Conservation (phyloP, 352 stramenopile species). For the Pythium utonaiense region DNA sequence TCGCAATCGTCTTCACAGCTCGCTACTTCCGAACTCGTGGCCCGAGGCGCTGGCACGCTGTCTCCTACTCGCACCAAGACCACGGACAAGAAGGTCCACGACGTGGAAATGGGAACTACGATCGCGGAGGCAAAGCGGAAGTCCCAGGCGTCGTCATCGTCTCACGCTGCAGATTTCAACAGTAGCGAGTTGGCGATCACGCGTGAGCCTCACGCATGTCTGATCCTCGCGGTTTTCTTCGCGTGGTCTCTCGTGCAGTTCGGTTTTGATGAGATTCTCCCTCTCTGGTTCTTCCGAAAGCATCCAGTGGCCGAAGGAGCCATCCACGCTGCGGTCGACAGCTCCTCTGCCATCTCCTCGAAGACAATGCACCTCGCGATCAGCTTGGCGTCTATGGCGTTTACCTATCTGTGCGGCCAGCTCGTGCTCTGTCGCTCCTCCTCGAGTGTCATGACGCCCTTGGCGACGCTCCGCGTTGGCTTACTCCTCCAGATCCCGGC, state of each 20-base stretch:
- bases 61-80: constrained; percentile 10
- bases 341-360: constrained; percentile 36
- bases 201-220: constrained; percentile 54
- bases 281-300: constrained; percentile 78
- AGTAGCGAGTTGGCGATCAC: constrained; percentile 54
- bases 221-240: constrained; percentile 69
- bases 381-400: constrained; percentile 46
- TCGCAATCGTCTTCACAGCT: constrained; percentile 31
- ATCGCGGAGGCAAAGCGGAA: constrained; percentile 27
- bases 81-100: constrained; percentile 26
- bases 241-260: constrained; percentile 70
- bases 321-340: constrained; percentile 25
- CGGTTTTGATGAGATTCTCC: constrained; percentile 77
- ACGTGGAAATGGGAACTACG: constrained; percentile 24
- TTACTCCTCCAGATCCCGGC: constrained; percentile 76
- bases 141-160: constrained; percentile 5
- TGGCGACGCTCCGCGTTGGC: constrained; percentile 69
- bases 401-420: constrained; percentile 50
- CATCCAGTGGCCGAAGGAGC: constrained; percentile 40
- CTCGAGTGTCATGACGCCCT: constrained; percentile 68
- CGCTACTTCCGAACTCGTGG: constrained; percentile 37
- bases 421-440: constrained; percentile 49
- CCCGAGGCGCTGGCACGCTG: constrained; percentile 1
- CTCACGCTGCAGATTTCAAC: constrained; percentile 12
- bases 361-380: constrained; percentile 57